Evolutionary conservation across 208 protist genomes (phyloP), one percentile per base, ranked within the genome.

Genomic region (Crithidia acanthocephali): DNA sequence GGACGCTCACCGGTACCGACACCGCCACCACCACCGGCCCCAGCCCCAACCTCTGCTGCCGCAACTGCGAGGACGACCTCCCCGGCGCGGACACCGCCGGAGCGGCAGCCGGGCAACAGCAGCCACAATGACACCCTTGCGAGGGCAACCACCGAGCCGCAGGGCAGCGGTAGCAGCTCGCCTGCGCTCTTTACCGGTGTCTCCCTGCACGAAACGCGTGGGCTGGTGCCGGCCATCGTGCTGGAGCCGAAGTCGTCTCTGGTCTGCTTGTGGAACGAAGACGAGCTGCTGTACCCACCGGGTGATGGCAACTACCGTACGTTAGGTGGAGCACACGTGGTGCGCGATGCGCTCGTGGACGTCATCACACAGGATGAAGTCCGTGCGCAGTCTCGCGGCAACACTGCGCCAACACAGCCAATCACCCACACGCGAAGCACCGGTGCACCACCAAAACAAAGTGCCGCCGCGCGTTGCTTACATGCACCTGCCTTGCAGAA

Each of bases 231-330:
- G 42, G 65, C 40, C 47, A 60, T 93, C 33, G 40, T 68, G 32
- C 72, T 90, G 28, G 84, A 90, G 33, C 76, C 85, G 27, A 93
- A 92, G 71, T 79, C 76, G 25, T 62, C 76, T 1, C 71, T 82
- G 0, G 52, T 72, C 4, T 75, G 88, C 52, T 64, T 74, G 16
- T 95, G 85, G 79, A 74, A 83, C 50, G 71, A 77, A 28, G 75
- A 86, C 40, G 90, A 93, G 45, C 59, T 92, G 40, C 80, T 77
- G 27, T 89, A 87, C 74, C 74, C 68, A 15, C 90, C 90, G 1
- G 27, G 15, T 4, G 82, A 58, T n/a, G 72, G 65, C 27, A 55
- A 48, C 22, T 86, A 81, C 66, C 67, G 73, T 23, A 56, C 90
- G 13, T 64, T 95, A 23, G 76, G 85, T 15, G 87, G 76, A 25